Evolutionary conservation across 2,329 filamentous ascomycete genomes (phyloP).

Genomic region (Alternaria sp.): DNA sequence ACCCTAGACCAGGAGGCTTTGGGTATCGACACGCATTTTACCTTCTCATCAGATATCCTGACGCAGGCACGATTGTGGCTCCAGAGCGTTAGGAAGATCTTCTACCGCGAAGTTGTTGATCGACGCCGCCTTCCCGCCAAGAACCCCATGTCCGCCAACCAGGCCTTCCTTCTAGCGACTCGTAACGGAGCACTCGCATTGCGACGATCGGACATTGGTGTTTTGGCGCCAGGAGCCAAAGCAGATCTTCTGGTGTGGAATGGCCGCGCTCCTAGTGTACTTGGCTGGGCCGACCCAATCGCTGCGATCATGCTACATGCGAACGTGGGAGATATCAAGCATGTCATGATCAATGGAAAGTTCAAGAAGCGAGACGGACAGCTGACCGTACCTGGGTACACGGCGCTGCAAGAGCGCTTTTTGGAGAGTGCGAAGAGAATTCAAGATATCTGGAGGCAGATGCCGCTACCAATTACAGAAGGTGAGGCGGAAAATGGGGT

Average conservation of each 20-base stretch:
- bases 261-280: slow-evolving; percentile 57
- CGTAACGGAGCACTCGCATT: slow-evolving; percentile 62
- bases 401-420: slow-evolving; percentile 27
- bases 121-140: slow-evolving; percentile 55
- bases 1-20: slow-evolving; percentile 62
- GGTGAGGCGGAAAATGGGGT: slow-evolving; percentile 1
- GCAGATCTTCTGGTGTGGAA: slow-evolving; percentile 65
- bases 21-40: slow-evolving; percentile 64
- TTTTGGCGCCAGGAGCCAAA: slow-evolving; percentile 60
- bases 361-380: slow-evolving; percentile 58
- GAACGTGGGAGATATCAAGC: slow-evolving; percentile 60
- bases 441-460: slow-evolving; percentile 26
- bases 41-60: slow-evolving; percentile 58
- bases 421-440: slow-evolving; percentile 31
- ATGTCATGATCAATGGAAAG: slow-evolving; percentile 61
- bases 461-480: slow-evolving; percentile 6
- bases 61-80: slow-evolving; percentile 64
- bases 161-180: slow-evolving; percentile 66
- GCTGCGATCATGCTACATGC: slow-evolving; percentile 66
- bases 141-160: slow-evolving; percentile 62
- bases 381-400: slow-evolving; percentile 38
- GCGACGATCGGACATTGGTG: slow-evolving; percentile 60
- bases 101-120: slow-evolving; percentile 53
- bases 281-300: slow-evolving; percentile 65
- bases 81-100: slow-evolving; percentile 54